Evolutionary conservation across 176 grass and related monocot species (phyloP).

Genomic region (Oryza meyeriana): DNA sequence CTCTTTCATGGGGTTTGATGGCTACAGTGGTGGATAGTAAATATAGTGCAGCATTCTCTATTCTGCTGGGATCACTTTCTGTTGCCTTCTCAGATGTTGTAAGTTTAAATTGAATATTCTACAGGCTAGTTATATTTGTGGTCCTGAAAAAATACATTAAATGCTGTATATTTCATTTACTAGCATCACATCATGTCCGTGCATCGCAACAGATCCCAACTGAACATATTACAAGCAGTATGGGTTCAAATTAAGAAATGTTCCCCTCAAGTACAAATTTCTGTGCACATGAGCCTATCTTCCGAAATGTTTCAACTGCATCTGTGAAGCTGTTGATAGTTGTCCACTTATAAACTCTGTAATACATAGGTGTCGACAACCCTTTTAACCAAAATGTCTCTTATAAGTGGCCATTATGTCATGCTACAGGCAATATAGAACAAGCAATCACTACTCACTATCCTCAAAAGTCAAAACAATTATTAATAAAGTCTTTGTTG

Average conservation of each 20-base stretch:
- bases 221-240: neutral
- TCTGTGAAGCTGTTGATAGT: constrained; percentile 14
- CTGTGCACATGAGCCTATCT: neutral
- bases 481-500: constrained; percentile 3
- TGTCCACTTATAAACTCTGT: constrained; percentile 1
- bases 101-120: constrained; percentile 42
- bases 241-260: neutral
- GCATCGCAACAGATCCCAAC: neutral
- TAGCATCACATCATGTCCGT: neutral
- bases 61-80: constrained; percentile 96
- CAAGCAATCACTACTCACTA: neutral
- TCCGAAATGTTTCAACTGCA: constrained; percentile 1
- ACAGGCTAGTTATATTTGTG: constrained; percentile 4
- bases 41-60: constrained; percentile 72
- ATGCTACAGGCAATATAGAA: constrained; percentile 12
- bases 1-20: constrained; percentile 97
- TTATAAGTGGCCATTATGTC: constrained; percentile 7
- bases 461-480: neutral
- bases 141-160: neutral
- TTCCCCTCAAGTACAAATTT: neutral
- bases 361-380: neutral
- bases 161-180: neutral
- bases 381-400: neutral
- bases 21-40: constrained; percentile 87
- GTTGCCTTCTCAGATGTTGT: constrained; percentile 99